Evolutionary conservation across 1,284 basidiomycete species (phyloP).

Genomic region (Gomphus sp.): DNA sequence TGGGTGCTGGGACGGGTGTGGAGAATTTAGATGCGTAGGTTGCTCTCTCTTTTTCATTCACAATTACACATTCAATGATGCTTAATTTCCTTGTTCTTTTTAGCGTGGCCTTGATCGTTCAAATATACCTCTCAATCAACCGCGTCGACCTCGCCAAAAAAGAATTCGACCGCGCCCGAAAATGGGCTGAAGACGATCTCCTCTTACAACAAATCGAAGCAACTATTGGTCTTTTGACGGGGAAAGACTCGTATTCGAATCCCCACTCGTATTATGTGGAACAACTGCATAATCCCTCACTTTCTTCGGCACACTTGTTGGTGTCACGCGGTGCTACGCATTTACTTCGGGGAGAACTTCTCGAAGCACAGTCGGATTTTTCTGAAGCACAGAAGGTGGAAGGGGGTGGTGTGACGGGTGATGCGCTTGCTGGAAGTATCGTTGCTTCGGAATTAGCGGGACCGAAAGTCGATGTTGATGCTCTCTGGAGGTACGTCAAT

Average conservation of each 20-base stretch:
- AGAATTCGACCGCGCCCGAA: conserved; percentile 73
- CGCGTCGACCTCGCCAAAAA: conserved; percentile 81
- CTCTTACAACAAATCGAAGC: conserved; percentile 87
- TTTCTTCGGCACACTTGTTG: conserved; percentile 67
- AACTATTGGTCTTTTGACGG: conserved; percentile 74
- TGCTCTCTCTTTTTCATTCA: background rate
- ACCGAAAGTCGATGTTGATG: conserved; percentile 53
- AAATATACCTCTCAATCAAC: conserved; percentile 80
- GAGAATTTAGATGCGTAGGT: conserved; percentile 83
- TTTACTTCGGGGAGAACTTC: conserved; percentile 70
- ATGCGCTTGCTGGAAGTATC: conserved; percentile 61
- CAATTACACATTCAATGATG: no score
- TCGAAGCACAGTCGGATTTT: conserved; percentile 78
- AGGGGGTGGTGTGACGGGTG: conserved; percentile 38
- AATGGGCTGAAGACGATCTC: conserved; percentile 82
- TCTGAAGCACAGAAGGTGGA: conserved; percentile 65
- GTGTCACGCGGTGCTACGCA: conserved; percentile 81
- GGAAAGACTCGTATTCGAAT: conserved; percentile 64
- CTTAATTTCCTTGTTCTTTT: background rate
- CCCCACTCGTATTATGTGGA: conserved; percentile 85
- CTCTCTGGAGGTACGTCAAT: conserved; percentile 55
- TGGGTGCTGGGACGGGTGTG: conserved; percentile 59
- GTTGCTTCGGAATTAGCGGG: conserved; percentile 58
- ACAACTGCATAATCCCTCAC: conserved; percentile 77
- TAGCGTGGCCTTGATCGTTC: conserved; percentile 74